phyloP scores from a whole-genome alignment of 257 asterid genomes.

The Capsicum chinense region DNA sequence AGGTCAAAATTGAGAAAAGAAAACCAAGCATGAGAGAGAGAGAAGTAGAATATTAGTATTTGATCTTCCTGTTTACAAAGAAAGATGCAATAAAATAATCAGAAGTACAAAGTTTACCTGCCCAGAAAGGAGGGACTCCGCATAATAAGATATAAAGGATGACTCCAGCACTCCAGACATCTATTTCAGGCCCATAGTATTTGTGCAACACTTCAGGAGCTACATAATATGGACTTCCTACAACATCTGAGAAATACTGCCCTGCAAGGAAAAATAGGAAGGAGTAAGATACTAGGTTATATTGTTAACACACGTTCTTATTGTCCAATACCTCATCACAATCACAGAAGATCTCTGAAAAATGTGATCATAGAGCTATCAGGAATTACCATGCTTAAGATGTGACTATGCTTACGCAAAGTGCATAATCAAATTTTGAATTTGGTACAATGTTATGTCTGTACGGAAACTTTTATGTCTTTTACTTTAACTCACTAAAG shows the following conservation, averaged over 20 bases:
- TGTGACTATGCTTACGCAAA: not conserved
- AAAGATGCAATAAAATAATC: not conserved
- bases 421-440: not conserved
- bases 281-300: not conserved
- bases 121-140: conserved; percentile 97
- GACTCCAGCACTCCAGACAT: conserved; percentile 97
- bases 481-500: not conserved
- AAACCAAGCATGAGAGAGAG: not conserved
- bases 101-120: conserved; percentile 43
- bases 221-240: conserved; percentile 90
- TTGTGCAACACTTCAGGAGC: conserved; percentile 94
- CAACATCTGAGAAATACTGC: conserved; percentile 81
- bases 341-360: not conserved
- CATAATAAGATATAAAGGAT: conserved; percentile 74
- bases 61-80: not conserved
- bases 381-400: not conserved
- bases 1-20: conserved; percentile 27
- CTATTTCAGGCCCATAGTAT: conserved; percentile 75
- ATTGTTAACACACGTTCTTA: not conserved
- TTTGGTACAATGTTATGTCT: not conserved
- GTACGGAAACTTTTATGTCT: not conserved
- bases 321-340: not conserved
- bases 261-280: conserved; percentile 43
- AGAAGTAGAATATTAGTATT: not conserved
- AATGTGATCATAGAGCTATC: not conserved